A percentile compares a stretch with the other conserved stretches of the same genome.
Conservation (phyloP, 1,139 yeast species). For the Suhomyces bribrorum region DNA sequence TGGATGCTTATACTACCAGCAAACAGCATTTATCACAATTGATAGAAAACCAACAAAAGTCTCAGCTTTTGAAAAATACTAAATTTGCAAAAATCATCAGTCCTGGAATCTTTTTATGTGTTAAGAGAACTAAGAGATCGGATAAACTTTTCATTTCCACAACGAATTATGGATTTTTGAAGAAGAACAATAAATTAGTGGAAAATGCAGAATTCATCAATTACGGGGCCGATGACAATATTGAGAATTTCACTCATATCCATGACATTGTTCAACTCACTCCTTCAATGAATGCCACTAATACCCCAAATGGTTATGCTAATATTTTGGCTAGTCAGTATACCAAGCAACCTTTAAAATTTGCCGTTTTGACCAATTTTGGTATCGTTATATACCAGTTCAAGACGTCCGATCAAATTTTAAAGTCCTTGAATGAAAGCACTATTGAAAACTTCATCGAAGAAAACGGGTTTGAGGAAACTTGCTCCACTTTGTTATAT, state of each 20-base stretch:
- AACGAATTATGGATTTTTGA: slow-evolving; percentile 80
- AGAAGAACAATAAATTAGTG: slow-evolving; percentile 65
- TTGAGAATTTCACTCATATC: slow-evolving; percentile 40
- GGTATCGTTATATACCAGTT: slow-evolving; percentile 78
- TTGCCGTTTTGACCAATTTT: slow-evolving; percentile 79
- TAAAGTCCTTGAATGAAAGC: slow-evolving; percentile 68
- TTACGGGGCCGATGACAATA: slow-evolving; percentile 44
- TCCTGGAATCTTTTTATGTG: slow-evolving; percentile 77
- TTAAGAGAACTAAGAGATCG: slow-evolving; percentile 43
- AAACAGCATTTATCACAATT: slow-evolving; percentile 46
- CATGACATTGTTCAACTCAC: slow-evolving; percentile 74
- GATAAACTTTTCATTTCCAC: slow-evolving; percentile 71
- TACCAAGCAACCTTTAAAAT: slow-evolving; percentile 57
- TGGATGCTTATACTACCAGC: slow-evolving; percentile 43
- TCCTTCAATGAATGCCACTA: slow-evolving; percentile 69
- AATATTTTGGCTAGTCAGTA: slow-evolving; percentile 87
- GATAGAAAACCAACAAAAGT: slow-evolving; percentile 46
- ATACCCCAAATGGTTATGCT: slow-evolving; percentile 74
- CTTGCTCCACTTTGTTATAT: slow-evolving; percentile 84
- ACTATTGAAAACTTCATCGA: slow-evolving; percentile 49
- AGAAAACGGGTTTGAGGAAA: slow-evolving; percentile 61
- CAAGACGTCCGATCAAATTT: slow-evolving; percentile 76
- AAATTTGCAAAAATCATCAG: slow-evolving; percentile 59
- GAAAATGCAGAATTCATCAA: slow-evolving; percentile 82
- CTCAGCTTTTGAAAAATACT: slow-evolving; percentile 48